Conservation (phyloP, 495 filamentous ascomycete species). For the Neurospora sp. region DNA sequence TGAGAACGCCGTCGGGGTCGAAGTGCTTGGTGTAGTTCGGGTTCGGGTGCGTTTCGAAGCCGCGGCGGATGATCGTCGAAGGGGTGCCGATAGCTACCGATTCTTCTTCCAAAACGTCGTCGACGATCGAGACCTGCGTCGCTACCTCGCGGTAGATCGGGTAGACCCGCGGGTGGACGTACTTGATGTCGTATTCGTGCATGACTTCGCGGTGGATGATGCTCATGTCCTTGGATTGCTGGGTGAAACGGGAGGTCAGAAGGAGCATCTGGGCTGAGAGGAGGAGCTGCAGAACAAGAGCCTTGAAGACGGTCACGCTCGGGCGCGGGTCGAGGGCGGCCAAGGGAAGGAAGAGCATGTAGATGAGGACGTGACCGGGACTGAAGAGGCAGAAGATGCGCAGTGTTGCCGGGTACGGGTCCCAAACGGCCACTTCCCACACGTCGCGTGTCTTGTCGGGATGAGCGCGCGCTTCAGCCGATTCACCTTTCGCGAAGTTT, state of each 20-base stretch:
- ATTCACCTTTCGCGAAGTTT: conserved; percentile 46
- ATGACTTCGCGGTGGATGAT: conserved; percentile 86
- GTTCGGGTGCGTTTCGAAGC: conserved; percentile 78
- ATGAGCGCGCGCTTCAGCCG: conserved; percentile 68
- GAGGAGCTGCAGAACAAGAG: conserved; percentile 57
- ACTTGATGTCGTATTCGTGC: conserved; percentile 94
- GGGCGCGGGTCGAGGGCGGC: conserved; percentile 63
- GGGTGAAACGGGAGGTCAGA: conserved; percentile 59
- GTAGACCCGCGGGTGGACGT: conserved; percentile 80
- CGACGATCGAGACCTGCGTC: conserved; percentile 52
- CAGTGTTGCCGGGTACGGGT: conserved; percentile 74
- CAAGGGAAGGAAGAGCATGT: conserved; percentile 77
- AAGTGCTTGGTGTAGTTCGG: conserved; percentile 74
- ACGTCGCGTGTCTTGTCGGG: conserved; percentile 80
- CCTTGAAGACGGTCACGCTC: conserved; percentile 74
- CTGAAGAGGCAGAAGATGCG: conserved; percentile 85
- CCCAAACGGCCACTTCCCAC: conserved; percentile 92
- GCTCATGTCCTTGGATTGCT: conserved; percentile 73
- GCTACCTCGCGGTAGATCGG: conserved; percentile 73
- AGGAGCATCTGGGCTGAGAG: conserved; percentile 69
- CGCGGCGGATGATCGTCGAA: conserved; percentile 64
- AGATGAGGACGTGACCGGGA: conserved; percentile 80
- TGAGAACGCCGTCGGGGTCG: conserved; percentile 49
- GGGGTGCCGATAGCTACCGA: conserved; percentile 67
- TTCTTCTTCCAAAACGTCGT: conserved; percentile 36